phyloP scores from a whole-genome alignment of 495 filamentous ascomycete genomes.

The Podospora pseudocomata region DNA sequence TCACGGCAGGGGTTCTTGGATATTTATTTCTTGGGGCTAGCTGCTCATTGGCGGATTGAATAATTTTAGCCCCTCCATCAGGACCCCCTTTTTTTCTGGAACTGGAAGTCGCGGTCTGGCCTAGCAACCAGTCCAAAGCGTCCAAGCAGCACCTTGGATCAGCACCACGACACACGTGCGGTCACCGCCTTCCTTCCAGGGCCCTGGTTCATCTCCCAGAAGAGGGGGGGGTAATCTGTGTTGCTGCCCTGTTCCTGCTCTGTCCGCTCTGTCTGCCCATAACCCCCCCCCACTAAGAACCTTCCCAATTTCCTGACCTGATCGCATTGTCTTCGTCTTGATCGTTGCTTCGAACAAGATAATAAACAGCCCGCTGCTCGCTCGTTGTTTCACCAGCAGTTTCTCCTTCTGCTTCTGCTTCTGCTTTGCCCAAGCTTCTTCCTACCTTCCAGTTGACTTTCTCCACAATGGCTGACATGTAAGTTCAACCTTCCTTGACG shows the following conservation, averaged over 20 bases:
- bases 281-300: not conserved
- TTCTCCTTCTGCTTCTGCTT: not conserved
- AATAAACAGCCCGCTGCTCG: not conserved
- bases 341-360: not conserved
- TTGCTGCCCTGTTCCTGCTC: slow-evolving; percentile 10
- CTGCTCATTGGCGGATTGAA: slow-evolving; percentile 10
- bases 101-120: slow-evolving; percentile 17
- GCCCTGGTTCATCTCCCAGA: slow-evolving; percentile 9
- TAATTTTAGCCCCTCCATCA: slow-evolving; percentile 25
- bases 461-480: slow-evolving; percentile 38
- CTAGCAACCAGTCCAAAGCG: slow-evolving; percentile 15
- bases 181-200: slow-evolving; percentile 10
- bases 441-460: slow-evolving; percentile 3
- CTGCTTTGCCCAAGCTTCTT: not conserved
- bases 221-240: slow-evolving; percentile 7
- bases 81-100: slow-evolving; percentile 20
- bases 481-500: slow-evolving; percentile 13
- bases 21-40: not conserved
- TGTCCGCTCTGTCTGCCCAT: not conserved
- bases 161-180: slow-evolving; percentile 4
- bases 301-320: not conserved
- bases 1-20: not conserved
- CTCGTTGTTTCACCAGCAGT: slow-evolving; percentile 2
- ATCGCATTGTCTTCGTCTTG: not conserved
- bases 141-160: slow-evolving; percentile 5